These are phyloP conservation scores for Neofusicoccum sp. DNA, from an alignment of 2,329 filamentous ascomycete species.

Conservation along the genomic window DNA sequence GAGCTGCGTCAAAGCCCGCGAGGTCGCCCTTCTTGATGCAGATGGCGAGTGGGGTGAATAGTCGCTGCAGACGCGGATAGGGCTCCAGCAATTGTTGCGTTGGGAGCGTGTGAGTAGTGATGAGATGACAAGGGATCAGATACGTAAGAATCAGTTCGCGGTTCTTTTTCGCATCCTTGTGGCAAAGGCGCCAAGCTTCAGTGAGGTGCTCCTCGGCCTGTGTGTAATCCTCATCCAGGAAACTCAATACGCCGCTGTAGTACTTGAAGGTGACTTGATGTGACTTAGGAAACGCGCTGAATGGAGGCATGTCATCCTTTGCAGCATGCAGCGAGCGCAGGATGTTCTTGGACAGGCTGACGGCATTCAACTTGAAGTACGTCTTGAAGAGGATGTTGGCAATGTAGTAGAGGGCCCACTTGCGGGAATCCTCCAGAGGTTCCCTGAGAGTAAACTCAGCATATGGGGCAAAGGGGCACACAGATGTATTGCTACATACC, in stretches of 20 bases:
- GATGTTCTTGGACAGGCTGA: constrained; percentile 87
- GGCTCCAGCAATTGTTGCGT: constrained; percentile 69
- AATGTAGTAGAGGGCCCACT: constrained; percentile 97
- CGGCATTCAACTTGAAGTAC: constrained; percentile 92
- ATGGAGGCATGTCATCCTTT: constrained; percentile 74
- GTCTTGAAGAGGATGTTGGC: constrained; percentile 97
- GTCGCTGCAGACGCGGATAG: constrained; percentile 73
- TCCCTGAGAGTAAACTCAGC: constrained; percentile 43
- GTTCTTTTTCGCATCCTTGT: constrained; percentile 72
- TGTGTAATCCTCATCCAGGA: constrained; percentile 88
- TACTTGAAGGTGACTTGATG: constrained; percentile 97
- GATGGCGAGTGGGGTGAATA: constrained; percentile 76
- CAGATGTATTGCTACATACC: constrained; percentile 56
- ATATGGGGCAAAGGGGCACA: constrained; percentile 47
- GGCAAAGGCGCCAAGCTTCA: constrained; percentile 80
- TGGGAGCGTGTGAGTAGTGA: constrained; percentile 85
- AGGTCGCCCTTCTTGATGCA: constrained; percentile 86
- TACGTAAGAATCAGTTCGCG: constrained; percentile 90
- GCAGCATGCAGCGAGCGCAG: constrained; percentile 80
- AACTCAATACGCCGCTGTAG: constrained; percentile 90
- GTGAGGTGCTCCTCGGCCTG: constrained; percentile 80
- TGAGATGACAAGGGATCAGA: constrained; percentile 87
- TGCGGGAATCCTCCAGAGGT: constrained; percentile 83
- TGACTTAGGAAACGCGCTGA: constrained; percentile 80
- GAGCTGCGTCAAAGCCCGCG: constrained; percentile 77